Base-by-base conservation (phyloP, 169 alveolate genomes). In the Eimeria necatrix region DNA sequence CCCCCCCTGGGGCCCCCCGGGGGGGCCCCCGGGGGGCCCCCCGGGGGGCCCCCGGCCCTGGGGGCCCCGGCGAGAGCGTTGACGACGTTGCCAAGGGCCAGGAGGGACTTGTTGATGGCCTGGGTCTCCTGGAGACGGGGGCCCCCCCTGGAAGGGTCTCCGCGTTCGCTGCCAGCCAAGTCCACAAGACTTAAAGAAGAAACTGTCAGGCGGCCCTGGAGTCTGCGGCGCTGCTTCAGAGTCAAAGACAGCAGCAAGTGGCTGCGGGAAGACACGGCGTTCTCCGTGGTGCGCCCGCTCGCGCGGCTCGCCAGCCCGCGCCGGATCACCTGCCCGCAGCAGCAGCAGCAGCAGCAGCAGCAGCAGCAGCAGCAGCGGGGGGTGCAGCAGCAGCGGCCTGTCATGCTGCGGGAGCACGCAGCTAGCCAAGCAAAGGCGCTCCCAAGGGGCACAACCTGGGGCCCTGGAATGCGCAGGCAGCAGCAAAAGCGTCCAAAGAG, bases 121-220 rank as follows among this genome's bases (percentile, higher is more conserved):
- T 98, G 98, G 24, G 99, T 98, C 95, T 99, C 99, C 94, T 98
- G 98, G 24, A 97, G 97, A 32, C 98, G 98, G 9, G 97, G 96
- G 16, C 76, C 94, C 46, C 64, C 87, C 24, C 98, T 98, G 16
- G 98, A 97, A 53, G 99, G 97, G 52, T 98, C 98, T 52, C 98
- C 97, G 24, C 99, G 96, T 93, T 99, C 99, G 93, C 99, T 98
- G 20, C 99, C 99, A 6, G 99, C 99, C 59, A 99, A 96, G 97
- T 99, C 99, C 4, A 99, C 99, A 95, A 99, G 91, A 95, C 98
- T 98, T 48, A 99, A 94, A 76, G 97, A 98, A 4, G 99, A 90
- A 8, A 26, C 46, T 22, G 53, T 90, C 46, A 26, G 18, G 3
- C 51, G n/a, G 64, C 94, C 81, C 6, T 71, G 80, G 73, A 32